Conservation (phyloP, 176 grass and related monocot genomes). For the Poa annua region DNA sequence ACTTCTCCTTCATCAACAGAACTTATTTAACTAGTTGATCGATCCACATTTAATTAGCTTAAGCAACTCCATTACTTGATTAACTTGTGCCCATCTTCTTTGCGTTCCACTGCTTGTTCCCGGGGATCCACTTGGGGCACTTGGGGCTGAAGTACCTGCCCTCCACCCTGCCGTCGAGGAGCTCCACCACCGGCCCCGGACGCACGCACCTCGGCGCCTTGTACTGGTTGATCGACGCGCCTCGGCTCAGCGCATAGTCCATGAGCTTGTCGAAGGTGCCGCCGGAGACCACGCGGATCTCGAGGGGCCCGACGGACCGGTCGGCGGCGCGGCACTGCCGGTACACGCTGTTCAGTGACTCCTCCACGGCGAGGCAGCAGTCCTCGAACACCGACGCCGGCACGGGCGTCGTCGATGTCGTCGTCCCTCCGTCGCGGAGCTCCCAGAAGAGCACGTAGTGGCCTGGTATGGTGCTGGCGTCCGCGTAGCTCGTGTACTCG, state of each 20-base stretch:
- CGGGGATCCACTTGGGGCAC: slow-evolving; percentile 57
- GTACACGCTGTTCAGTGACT: slow-evolving; percentile 61
- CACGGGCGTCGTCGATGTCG: slow-evolving; percentile 1
- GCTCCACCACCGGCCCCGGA: slow-evolving; percentile 49
- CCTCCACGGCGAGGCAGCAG: slow-evolving; percentile 75
- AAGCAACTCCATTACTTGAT: background rate
- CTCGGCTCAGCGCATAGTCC: slow-evolving; percentile 66
- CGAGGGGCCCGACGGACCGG: slow-evolving; percentile 61
- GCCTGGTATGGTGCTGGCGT: slow-evolving; percentile 46
- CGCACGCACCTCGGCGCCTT: slow-evolving; percentile 76
- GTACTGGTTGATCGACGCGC: slow-evolving; percentile 77
- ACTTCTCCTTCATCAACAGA: background rate
- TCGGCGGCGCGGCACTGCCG: slow-evolving; percentile 61
- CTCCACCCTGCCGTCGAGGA: slow-evolving; percentile 52
- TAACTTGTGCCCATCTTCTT: background rate
- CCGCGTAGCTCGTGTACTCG: slow-evolving; percentile 81
- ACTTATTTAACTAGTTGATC: background rate
- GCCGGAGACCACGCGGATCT: slow-evolving; percentile 61
- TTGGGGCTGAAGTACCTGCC: slow-evolving; percentile 49
- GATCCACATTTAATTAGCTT: background rate
- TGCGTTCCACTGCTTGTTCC: slow-evolving; percentile 38
- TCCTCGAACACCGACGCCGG: slow-evolving; percentile 53
- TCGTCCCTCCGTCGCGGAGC: slow-evolving; percentile 36
- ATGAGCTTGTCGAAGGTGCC: slow-evolving; percentile 71
- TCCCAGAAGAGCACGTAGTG: slow-evolving; percentile 91